Conservation (phyloP, 495 filamentous ascomycete species). For the Hypoxylon rickii region DNA sequence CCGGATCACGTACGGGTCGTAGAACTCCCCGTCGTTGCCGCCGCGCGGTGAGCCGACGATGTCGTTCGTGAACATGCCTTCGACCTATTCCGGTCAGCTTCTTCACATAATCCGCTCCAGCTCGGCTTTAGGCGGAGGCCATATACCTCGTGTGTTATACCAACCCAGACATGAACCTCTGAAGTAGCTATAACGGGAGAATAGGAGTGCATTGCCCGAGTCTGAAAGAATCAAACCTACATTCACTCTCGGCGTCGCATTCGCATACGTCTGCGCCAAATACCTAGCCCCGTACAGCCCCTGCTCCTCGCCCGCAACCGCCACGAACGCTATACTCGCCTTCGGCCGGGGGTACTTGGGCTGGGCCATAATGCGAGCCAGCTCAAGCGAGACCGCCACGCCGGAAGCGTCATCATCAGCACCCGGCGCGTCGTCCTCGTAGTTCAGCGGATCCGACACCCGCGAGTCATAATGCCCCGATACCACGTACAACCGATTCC, state of each 20-base stretch:
- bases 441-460: conserved; percentile 52
- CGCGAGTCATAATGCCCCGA: conserved; percentile 60
- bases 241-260: conserved; percentile 42
- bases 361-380: conserved; percentile 52
- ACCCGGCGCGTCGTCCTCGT: conserved; percentile 55
- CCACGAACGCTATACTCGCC: conserved; percentile 57
- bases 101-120: not conserved
- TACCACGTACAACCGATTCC: conserved; percentile 54
- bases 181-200: no score
- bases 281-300: conserved; percentile 52
- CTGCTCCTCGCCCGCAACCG: conserved; percentile 60
- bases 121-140: not conserved
- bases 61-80: conserved; percentile 59
- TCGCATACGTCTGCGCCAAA: conserved; percentile 53
- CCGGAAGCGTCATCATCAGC: conserved; percentile 57
- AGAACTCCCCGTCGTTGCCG: conserved; percentile 46
- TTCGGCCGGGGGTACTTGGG: conserved; percentile 40
- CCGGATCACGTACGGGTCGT: conserved; percentile 52
- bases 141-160: not conserved
- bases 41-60: conserved; percentile 51
- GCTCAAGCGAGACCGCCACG: conserved; percentile 50
- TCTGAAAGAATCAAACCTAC: conserved; percentile 13
- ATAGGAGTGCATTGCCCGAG: not conserved
- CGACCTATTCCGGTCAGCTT: conserved; percentile 44
- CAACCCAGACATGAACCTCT: no score